Percentiles rank a stretch among this genome's conserved stretches.
Conservation (phyloP, 768 basidiomycete species). For the Chiua virens region DNA sequence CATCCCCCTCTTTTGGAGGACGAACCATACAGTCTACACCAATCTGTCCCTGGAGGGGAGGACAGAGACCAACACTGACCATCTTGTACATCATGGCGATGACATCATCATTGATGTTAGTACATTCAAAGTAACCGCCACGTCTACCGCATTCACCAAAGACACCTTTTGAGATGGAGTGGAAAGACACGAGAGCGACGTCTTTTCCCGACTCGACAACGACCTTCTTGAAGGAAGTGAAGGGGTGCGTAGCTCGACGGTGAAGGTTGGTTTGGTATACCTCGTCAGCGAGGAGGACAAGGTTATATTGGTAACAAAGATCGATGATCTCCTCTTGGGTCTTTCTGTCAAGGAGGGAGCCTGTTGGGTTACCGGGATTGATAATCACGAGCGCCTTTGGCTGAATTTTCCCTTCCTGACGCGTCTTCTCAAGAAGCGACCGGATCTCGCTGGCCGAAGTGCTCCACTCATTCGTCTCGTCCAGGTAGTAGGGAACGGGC, state of each 20-base stretch:
- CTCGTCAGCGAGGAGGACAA: slow-evolving; percentile 94
- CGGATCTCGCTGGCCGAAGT: slow-evolving; percentile 71
- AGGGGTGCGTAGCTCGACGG: slow-evolving; percentile 60
- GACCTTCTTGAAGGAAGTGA: slow-evolving; percentile 93
- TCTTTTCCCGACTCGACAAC: slow-evolving; percentile 60
- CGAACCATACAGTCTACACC: slow-evolving; percentile 94
- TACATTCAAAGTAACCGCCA: slow-evolving; percentile 94
- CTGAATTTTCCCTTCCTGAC: slow-evolving; percentile 50
- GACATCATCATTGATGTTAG: slow-evolving; percentile 76
- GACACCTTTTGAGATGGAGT: slow-evolving; percentile 96
- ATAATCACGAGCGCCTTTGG: slow-evolving; percentile 93
- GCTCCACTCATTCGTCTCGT: slow-evolving; percentile 81
- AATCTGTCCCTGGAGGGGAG: slow-evolving; percentile 88
- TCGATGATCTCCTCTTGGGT: slow-evolving; percentile 78
- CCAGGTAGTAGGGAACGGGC: slow-evolving; percentile 85
- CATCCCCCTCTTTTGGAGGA: slow-evolving; percentile 75
- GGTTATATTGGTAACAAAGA: slow-evolving; percentile 78
- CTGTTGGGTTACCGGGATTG: slow-evolving; percentile 98
- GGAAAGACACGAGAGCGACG: slow-evolving; percentile 89
- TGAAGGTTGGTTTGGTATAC: slow-evolving; percentile 98
- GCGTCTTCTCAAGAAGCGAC: slow-evolving; percentile 63
- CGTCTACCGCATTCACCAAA: slow-evolving; percentile 96
- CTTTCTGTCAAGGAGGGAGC: slow-evolving; percentile 68
- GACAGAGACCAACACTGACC: slow-evolving; percentile 87
- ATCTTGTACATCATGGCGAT: slow-evolving; percentile 94